Conservation (phyloP, 495 filamentous ascomycete genomes). For the Daldinia grandis region DNA sequence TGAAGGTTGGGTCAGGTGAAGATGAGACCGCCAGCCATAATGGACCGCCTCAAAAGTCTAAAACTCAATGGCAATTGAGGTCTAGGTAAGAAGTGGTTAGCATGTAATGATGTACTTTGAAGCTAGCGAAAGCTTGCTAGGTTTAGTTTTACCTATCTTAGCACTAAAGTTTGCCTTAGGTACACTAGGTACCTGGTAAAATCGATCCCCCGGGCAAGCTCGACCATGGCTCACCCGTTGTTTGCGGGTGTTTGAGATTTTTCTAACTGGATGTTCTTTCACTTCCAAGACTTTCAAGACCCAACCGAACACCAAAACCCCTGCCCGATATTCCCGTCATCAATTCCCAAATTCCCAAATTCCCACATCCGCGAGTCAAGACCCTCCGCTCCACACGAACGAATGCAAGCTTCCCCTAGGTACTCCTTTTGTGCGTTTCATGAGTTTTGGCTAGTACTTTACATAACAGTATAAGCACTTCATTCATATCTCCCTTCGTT, state of each 20-base stretch:
- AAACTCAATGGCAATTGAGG: not conserved
- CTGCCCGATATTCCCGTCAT: not conserved
- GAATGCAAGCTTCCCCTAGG: conserved; percentile 21
- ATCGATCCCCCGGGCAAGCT: conserved; percentile 7
- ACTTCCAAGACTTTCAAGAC: conserved; percentile 4
- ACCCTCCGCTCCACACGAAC: conserved; percentile 18
- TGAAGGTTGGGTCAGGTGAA: not conserved
- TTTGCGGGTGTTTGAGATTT: conserved; percentile 19
- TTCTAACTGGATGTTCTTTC: conserved; percentile 25
- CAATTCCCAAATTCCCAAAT: conserved; percentile 6
- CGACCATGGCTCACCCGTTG: conserved; percentile 16
- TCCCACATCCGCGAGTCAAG: conserved; percentile 13
- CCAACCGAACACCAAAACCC: not conserved
- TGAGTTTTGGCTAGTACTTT: conserved; percentile 12
- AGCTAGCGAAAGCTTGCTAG: not conserved
- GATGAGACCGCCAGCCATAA: not conserved
- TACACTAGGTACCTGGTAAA: not conserved
- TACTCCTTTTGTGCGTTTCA: conserved; percentile 34
- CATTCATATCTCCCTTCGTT: conserved; percentile 4
- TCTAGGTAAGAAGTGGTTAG: not conserved
- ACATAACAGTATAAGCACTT: conserved; percentile 3
- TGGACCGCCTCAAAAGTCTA: conserved; percentile 1
- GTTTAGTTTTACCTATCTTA: not conserved
- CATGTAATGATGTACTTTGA: not conserved
- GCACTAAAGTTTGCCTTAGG: not conserved